Base-by-base conservation (phyloP, 139 green algal species). In the Coccomyxa sp. region DNA sequence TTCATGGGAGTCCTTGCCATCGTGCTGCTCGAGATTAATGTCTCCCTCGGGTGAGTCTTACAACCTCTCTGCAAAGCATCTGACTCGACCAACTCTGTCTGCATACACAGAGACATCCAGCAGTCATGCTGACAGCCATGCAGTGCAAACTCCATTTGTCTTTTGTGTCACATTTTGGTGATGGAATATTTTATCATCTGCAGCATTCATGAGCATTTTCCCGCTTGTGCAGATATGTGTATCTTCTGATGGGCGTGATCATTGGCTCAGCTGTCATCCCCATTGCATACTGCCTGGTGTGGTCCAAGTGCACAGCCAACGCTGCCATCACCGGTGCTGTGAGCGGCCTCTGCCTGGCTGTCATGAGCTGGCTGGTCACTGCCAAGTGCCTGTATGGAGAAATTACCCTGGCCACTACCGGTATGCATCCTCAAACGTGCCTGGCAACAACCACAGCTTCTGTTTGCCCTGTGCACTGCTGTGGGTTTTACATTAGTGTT, bases 201-300 rank as follows among this genome's bases (percentile, higher is more conserved):
- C 38, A 51, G 38, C 38, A 51, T 51, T 51, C 3, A 51, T 7
- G 38, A 51, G 38, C 7, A 51, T 51, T 7, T 51, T 51, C 38
- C n/a, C 11, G 31, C 27, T 7, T 67, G n/a, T 79, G 75, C 51
- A 58, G 32, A 14, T 85, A 63, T 67, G 63, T 87, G 76, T 60
- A 87, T 58, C 51, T 82, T 71, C 88, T 90, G 82, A 96, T 96
- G 94, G 95, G 95, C 58, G 90, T 97, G 58, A 85, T 97, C 51
- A 95, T 98, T 77, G 95, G 95, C 67, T 95, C 91, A 18, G 95
- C 95, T 25, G 95, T 98, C 60, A 88, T 93, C 80, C 95, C 91
- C 57, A 93, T 98, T 67, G 88, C 92, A 31, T 82, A 88, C 23
- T 90, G 87, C 76, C 85, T 94, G 45, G 25, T 78, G 25, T 88